Conservation (phyloP, 1,139 yeast genomes). For the Protomyces inouyei region DNA sequence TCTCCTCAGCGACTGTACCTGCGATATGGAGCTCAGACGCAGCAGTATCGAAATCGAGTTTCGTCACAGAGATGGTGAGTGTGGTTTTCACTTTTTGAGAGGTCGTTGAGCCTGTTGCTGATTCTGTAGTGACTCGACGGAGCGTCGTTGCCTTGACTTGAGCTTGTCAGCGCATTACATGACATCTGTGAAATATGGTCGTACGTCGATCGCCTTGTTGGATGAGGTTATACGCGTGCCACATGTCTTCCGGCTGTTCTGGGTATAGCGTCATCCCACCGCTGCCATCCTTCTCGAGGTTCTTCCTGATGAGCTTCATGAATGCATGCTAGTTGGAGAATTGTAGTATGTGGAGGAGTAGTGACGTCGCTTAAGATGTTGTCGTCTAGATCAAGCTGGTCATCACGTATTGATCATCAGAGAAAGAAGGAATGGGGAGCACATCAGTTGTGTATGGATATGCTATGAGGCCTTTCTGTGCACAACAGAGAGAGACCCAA, state of each 20-base stretch:
- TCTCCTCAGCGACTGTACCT: constrained; percentile 70
- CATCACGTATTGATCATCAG: not conserved
- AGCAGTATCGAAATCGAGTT: constrained; percentile 70
- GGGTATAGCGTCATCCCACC: constrained; percentile 67
- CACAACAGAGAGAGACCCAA: not conserved
- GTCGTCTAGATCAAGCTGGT: no score
- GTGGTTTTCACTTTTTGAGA: constrained; percentile 56
- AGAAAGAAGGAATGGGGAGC: not conserved
- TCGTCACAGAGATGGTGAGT: constrained; percentile 57
- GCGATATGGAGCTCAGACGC: constrained; percentile 73
- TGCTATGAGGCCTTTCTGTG: not conserved
- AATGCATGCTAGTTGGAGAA: not conserved
- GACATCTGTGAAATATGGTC: constrained; percentile 41
- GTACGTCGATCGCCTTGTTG: constrained; percentile 60
- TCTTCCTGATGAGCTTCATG: constrained; percentile 54
- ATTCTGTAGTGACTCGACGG: constrained; percentile 42
- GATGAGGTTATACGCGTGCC: constrained; percentile 78
- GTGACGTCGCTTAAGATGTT: not conserved
- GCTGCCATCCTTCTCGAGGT: constrained; percentile 56
- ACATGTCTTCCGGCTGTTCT: constrained; percentile 86
- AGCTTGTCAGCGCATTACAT: not conserved
- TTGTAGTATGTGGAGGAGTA: not conserved
- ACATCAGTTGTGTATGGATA: not conserved
- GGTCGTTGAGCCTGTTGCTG: constrained; percentile 40
- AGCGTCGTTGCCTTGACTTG: constrained; percentile 44